These are phyloP conservation scores for Leucosporidium yakuticum DNA, from an alignment of 768 basidiomycete genomes.

Conservation along the genomic window DNA sequence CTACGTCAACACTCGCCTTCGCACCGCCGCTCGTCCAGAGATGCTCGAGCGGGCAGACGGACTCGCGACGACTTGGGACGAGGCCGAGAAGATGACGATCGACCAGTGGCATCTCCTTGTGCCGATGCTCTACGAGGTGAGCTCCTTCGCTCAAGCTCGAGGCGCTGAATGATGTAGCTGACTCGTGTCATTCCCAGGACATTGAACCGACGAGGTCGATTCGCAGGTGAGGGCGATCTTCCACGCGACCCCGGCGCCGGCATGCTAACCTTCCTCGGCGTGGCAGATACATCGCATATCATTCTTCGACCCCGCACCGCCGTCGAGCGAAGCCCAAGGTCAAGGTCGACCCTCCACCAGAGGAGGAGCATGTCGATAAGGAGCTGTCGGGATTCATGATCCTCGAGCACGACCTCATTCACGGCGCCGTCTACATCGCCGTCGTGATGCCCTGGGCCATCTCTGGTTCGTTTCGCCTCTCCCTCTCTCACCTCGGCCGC, in stretches of 20 bases:
- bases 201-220: not conserved
- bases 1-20: constrained; percentile 12
- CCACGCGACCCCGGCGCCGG: no score
- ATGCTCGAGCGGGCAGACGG: constrained; percentile 18
- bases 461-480: not conserved
- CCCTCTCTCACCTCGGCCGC: not conserved
- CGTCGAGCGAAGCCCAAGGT: constrained; percentile 16
- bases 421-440: constrained; percentile 10
- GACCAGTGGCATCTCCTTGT: constrained; percentile 13
- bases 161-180: not conserved
- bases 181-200: not conserved
- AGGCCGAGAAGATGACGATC: constrained; percentile 19
- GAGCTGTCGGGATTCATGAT: constrained; percentile 14
- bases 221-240: no score
- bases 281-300: constrained; percentile 4
- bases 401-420: constrained; percentile 14
- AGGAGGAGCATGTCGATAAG: constrained; percentile 5
- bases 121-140: constrained; percentile 3
- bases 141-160: not conserved
- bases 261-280: not conserved
- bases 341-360: not conserved
- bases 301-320: constrained; percentile 10
- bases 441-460: constrained; percentile 17
- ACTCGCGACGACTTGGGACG: constrained; percentile 8
- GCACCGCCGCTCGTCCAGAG: constrained; percentile 7